A percentile compares a stretch with the other conserved stretches of the same genome.
Evolutionary conservation across 1,139 yeast species (phyloP).

Genomic region (Yamadazyma mexicana): DNA sequence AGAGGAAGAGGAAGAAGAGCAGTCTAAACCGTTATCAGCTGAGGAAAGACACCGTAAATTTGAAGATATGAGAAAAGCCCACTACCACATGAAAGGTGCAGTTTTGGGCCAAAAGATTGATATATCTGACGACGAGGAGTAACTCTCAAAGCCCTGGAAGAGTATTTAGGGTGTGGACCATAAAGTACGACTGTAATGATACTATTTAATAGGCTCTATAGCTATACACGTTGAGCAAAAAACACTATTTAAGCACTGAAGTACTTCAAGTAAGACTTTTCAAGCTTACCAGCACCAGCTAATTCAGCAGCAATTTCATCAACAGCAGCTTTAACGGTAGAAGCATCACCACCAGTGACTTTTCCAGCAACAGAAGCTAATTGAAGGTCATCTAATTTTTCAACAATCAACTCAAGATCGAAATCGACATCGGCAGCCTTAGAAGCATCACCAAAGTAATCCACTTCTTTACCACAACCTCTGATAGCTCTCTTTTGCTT

Average conservation of each 20-base stretch:
- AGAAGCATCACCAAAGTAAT: constrained; percentile 77
- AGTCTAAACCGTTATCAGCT: constrained; percentile 45
- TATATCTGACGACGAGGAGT: constrained; percentile 31
- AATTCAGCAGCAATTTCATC: constrained; percentile 48
- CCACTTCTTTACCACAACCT: constrained; percentile 77
- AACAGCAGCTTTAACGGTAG: constrained; percentile 52
- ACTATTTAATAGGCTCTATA: background rate
- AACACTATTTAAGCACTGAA: constrained; percentile 16
- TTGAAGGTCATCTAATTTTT: constrained; percentile 73
- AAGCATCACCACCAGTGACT: constrained; percentile 50
- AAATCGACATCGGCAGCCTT: constrained; percentile 69
- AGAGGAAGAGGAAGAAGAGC: constrained; percentile 37
- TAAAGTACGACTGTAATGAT: no score
- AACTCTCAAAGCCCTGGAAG: no score
- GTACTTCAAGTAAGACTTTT: constrained; percentile 38
- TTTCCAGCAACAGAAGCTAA: constrained; percentile 69
- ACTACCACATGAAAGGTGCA: constrained; percentile 69
- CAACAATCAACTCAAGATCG: constrained; percentile 78
- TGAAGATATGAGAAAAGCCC: constrained; percentile 74
- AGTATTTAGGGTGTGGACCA: no score
- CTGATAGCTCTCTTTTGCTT: constrained; percentile 95
- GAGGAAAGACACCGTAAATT: constrained; percentile 67
- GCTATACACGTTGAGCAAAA: background rate
- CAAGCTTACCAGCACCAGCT: constrained; percentile 30
- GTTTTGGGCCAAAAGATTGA: constrained; percentile 42